These are phyloP conservation scores for Mariannaea elegans DNA, from an alignment of 2,329 filamentous ascomycete species.

Conservation along the genomic window DNA sequence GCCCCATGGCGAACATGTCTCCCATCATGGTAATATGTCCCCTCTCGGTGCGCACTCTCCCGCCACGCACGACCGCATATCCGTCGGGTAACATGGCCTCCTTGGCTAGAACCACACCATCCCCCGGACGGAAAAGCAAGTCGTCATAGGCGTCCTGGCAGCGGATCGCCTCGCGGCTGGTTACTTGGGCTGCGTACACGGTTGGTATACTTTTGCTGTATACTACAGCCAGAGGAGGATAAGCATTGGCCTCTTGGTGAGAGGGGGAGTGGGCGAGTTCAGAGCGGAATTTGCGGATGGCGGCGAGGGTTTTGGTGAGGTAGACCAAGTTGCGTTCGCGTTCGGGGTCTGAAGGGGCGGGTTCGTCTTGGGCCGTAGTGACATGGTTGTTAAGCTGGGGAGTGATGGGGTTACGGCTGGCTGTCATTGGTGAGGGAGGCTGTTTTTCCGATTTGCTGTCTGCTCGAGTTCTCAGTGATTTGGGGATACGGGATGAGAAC, in stretches of 20 bases:
- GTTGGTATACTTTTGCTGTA: slow-evolving; percentile 91
- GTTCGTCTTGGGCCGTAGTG: slow-evolving; percentile 29
- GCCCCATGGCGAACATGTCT: slow-evolving; percentile 82
- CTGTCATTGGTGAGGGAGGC: slow-evolving; percentile 25
- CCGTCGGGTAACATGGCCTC: slow-evolving; percentile 87
- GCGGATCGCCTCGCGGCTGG: slow-evolving; percentile 76
- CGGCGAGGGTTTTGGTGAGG: slow-evolving; percentile 76
- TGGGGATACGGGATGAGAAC: slow-evolving; percentile 58
- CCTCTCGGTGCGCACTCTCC: slow-evolving; percentile 80
- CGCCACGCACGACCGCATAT: slow-evolving; percentile 77
- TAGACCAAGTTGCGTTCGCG: slow-evolving; percentile 63
- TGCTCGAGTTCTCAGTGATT: slow-evolving; percentile 54
- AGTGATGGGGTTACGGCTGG: slow-evolving; percentile 41
- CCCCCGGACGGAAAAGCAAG: slow-evolving; percentile 84
- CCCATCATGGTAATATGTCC: slow-evolving; percentile 90
- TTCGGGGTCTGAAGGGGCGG: slow-evolving; percentile 38
- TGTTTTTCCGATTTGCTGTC: slow-evolving; percentile 53
- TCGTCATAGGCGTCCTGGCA: slow-evolving; percentile 85
- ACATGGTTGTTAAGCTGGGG: slow-evolving; percentile 37
- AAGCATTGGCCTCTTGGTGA: slow-evolving; percentile 72
- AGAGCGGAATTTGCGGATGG: slow-evolving; percentile 77
- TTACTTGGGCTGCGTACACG: slow-evolving; percentile 81
- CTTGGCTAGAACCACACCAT: slow-evolving; percentile 86
- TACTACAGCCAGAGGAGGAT: slow-evolving; percentile 83
- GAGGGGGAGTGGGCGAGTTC: slow-evolving; percentile 71